phyloP scores from a whole-genome alignment of 148 eudicot genomes.

The Camellia granthamiana region DNA sequence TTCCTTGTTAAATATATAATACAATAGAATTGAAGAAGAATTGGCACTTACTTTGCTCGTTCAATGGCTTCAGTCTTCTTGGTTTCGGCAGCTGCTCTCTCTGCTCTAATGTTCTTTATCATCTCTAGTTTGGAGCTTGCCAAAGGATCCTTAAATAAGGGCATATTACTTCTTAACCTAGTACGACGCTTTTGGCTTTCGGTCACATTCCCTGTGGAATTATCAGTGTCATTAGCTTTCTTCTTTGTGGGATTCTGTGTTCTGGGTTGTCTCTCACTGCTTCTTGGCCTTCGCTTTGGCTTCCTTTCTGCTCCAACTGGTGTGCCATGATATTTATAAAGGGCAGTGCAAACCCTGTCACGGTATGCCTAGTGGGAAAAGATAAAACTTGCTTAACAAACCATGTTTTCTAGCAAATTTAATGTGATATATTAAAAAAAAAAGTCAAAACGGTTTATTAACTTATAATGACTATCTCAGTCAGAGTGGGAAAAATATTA shows the following conservation, averaged over 20 bases:
- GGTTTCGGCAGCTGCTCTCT: conserved; percentile 53
- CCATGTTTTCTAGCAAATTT: not conserved
- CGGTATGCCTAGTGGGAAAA: conserved; percentile 60
- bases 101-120: conserved; percentile 80
- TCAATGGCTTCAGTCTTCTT: conserved; percentile 57
- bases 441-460: not conserved
- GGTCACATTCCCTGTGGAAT: conserved; percentile 14
- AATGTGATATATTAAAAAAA: not conserved
- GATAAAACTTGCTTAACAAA: conserved; percentile 1
- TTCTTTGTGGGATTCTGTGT: conserved; percentile 31
- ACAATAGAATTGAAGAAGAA: not conserved
- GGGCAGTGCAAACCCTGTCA: conserved; percentile 51
- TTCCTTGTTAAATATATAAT: not conserved
- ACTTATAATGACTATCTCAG: not conserved
- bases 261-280: conserved; percentile 33
- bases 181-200: conserved; percentile 29
- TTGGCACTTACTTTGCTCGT: conserved; percentile 75
- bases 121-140: conserved; percentile 76
- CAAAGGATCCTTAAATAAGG: conserved; percentile 78
- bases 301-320: conserved; percentile 52
- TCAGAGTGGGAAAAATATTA: not conserved
- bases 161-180: conserved; percentile 35
- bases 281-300: conserved; percentile 41
- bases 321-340: conserved; percentile 62
- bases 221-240: conserved; percentile 23